A percentile compares a stretch with the other conserved stretches of the same genome.
Evolutionary conservation across 139 green algal species (phyloP).

Genomic region (Desmodesmus armatus): DNA sequence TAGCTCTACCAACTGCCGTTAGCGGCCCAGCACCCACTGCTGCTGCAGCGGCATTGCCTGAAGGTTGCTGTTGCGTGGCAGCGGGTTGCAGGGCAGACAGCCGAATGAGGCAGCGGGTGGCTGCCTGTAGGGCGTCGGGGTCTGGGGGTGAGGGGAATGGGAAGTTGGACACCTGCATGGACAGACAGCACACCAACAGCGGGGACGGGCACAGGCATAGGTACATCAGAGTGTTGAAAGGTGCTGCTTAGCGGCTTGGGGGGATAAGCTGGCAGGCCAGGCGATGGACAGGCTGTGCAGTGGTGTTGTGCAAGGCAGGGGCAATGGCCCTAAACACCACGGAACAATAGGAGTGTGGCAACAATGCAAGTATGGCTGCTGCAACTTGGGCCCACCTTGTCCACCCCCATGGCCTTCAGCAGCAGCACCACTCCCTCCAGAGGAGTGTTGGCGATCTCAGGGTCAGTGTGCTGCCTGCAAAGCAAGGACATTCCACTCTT

Average conservation of each 20-base stretch:
- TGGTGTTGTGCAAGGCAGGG: no score
- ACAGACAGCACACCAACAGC: no score
- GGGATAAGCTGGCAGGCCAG: no score
- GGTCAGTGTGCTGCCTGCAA: slow-evolving; percentile 75
- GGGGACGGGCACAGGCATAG: no score
- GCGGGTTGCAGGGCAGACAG: slow-evolving; percentile 70
- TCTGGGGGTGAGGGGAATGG: slow-evolving; percentile 93
- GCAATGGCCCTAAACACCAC: no score
- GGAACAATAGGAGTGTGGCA: no score
- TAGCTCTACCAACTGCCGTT: slow-evolving; percentile 80
- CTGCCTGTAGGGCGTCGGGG: slow-evolving; percentile 61
- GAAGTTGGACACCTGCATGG: slow-evolving; percentile 83
- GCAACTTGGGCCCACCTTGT: slow-evolving; percentile 77
- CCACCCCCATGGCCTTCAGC: slow-evolving; percentile 94
- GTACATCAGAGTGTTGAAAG: no score
- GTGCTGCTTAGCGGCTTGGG: no score
- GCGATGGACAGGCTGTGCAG: no score
- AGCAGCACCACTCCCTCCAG: slow-evolving; percentile 93
- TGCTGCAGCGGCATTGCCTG: background rate
- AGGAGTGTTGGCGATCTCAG: slow-evolving; percentile 88
- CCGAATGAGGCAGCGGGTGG: slow-evolving; percentile 73
- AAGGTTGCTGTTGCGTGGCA: background rate
- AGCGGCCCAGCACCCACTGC: slow-evolving; percentile 53
- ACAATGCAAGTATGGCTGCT: no score
- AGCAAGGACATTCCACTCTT: no score